phyloP scores from a whole-genome alignment of 169 alveolate genomes.

The Pseudocohnilembus persalinus region DNA sequence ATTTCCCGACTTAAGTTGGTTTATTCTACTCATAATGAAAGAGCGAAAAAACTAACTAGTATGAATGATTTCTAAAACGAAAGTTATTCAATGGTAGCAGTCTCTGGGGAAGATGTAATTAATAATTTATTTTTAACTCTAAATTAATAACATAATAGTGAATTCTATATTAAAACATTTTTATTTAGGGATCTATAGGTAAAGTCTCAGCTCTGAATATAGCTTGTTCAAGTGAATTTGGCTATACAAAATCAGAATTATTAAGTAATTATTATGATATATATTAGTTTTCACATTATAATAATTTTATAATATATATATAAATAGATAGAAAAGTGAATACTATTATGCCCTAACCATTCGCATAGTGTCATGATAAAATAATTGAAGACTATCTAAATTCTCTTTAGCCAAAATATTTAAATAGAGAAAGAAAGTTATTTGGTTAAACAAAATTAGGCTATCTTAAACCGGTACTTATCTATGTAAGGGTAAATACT shows the following conservation, averaged over 20 bases:
- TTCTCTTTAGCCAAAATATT: constrained; percentile 32
- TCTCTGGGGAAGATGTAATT: constrained; percentile 44
- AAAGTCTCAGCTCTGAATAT: constrained; percentile 38
- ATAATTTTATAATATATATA: neutral
- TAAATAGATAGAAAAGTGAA: constrained; percentile 34
- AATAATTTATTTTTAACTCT: too few species aligned
- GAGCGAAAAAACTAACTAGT: constrained; percentile 36
- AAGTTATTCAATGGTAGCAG: constrained; percentile 30
- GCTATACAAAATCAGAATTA: constrained; percentile 43
- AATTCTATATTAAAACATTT: too few species aligned
- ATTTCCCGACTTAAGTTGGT: constrained; percentile 26
- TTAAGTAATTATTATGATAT: constrained; percentile 5
- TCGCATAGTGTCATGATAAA: constrained; percentile 38
- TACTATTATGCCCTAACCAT: constrained; percentile 33
- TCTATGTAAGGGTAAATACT: constrained; percentile 34
- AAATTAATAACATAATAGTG: too few species aligned
- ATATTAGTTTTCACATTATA: neutral
- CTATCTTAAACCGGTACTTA: constrained; percentile 32
- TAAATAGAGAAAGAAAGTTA: constrained; percentile 41
- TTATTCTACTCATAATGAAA: constrained; percentile 26
- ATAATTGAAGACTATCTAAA: constrained; percentile 44
- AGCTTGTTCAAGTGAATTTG: constrained; percentile 38
- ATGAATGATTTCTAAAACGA: constrained; percentile 48
- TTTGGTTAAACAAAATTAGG: constrained; percentile 44
- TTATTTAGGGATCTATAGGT: constrained; percentile 16